Conservation (phyloP, 2,329 filamentous ascomycete species). For the Lecanosticta acicola region DNA sequence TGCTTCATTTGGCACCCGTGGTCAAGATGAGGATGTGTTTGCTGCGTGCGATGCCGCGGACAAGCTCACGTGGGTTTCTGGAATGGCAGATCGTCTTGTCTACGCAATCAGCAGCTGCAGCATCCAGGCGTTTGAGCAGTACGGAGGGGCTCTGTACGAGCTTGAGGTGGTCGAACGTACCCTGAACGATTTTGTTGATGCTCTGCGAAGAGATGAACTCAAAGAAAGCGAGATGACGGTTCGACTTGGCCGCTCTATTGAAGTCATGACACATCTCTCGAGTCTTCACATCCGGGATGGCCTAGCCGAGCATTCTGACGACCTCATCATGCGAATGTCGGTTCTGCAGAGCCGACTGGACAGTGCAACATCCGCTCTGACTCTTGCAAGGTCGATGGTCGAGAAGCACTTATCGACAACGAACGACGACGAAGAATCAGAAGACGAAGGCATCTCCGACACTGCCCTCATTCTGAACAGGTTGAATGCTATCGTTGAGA, state of each 20-base stretch:
- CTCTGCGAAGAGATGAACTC: conserved; percentile 74
- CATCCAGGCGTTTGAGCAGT: conserved; percentile 69
- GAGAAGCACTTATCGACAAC: conserved; percentile 56
- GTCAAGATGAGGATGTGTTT: conserved; percentile 72
- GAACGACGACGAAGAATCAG: conserved; percentile 49
- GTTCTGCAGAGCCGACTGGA: conserved; percentile 79
- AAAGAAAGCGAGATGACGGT: conserved; percentile 76
- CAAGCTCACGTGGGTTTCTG: conserved; percentile 76
- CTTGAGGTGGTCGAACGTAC: conserved; percentile 86
- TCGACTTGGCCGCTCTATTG: conserved; percentile 74
- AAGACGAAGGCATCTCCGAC: conserved; percentile 46
- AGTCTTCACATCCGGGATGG: conserved; percentile 70
- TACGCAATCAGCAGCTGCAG: conserved; percentile 74
- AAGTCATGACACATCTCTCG: conserved; percentile 78
- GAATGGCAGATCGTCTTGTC: conserved; percentile 78
- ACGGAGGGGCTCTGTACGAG: conserved; percentile 76
- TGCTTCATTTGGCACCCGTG: conserved; percentile 59
- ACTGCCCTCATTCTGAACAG: conserved; percentile 60
- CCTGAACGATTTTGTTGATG: conserved; percentile 82
- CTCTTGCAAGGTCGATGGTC: conserved; percentile 59
- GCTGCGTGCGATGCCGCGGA: conserved; percentile 75
- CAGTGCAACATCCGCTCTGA: conserved; percentile 63
- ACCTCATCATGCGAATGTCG: conserved; percentile 69
- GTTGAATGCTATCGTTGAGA: conserved; percentile 64
- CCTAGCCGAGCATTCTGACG: conserved; percentile 68